Base-by-base conservation (phyloP, 1,284 basidiomycete species). In the Waitea zeae region DNA sequence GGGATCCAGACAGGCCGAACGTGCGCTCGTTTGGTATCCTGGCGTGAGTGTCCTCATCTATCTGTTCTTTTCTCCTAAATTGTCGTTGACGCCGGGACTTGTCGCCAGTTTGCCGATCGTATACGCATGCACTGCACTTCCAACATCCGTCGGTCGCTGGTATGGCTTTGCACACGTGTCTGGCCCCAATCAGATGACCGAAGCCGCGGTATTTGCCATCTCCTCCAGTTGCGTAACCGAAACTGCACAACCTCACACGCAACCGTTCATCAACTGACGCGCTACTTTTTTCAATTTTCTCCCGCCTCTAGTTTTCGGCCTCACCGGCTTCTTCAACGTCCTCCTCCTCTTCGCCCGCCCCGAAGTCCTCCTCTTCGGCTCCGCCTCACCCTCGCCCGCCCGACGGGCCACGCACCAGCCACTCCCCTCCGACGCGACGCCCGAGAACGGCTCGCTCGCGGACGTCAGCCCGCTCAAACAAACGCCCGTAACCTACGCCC, bases 321-420 rank as follows among this genome's bases (percentile, higher is more conserved):
- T 31, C 30, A 31, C 7, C 15, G 30, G 30, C 30, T 14, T 31
- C 14, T 31, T 31, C 12, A 31, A 31, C 30, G 30, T 17, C n/a
- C 9, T 31, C n/a, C 30, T 31, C 12, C 15, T 31, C 30, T 11
- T 17, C 14, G 15, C 30, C 15, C 30, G 30, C 24, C 24, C 24
- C 24, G 24, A 26, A 9, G 9, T 26, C 24, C 7, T 26, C n/a
- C n/a, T n/a, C n/a, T n/a, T n/a, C n/a, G n/a, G n/a, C n/a, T n/a
- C n/a, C n/a, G n/a, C n/a, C n/a, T n/a, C n/a, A n/a, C n/a, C n/a
- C n/a, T n/a, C n/a, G n/a, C n/a, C n/a, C n/a, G n/a, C n/a, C n/a
- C n/a, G n/a, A n/a, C n/a, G n/a, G n/a, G n/a, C n/a, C n/a, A n/a
- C n/a, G n/a, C n/a, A n/a, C n/a, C n/a, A n/a, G n/a, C n/a, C n/a